Evolutionary conservation across 805 yeast genomes (phyloP), one percentile per base, ranked within the genome.

Genomic region (Candida hispaniensis): DNA sequence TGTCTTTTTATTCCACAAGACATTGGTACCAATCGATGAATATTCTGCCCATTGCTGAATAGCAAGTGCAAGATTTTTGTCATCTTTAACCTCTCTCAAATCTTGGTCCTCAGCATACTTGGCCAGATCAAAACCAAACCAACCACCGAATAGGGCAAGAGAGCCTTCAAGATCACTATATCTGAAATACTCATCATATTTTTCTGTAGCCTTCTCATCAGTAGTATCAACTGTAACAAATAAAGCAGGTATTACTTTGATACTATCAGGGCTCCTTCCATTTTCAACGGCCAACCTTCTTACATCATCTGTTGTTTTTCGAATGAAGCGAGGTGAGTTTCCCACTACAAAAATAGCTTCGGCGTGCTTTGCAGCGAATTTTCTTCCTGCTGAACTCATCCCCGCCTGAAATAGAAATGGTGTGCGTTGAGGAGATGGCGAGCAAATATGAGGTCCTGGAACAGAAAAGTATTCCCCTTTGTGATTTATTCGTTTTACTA

Each of bases 341-440:
- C 58, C 58, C n/a, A 58, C 51, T n/a, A 59, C 49, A 41, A 64
- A 64, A 4, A 62, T 57, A 9, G 55, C 58, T 43, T 64, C 69
- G 1, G 67, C 68, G 44, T 59, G 54, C 39, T 56, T 55, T 6
- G 69, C 65, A 3, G 65, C 69, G 39, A 61, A 52, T 10, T 60
- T 59, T 20, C 52, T 50, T 6, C 69, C 69, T 13, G 50, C 51
- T 7, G 56, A 46, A 6, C 69, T 64, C 14, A 63, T 49, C 4
- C 69, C 69, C 3, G 69, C 69, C 45, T 63, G 67, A 24, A 63
- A 51, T 22, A 64, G 45, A 7, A 64, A 59, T 2, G 69, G 69
- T 6, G 65, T 46, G 36, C 66, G 52, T 40, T 64, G 69, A 2
- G 64, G 65, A 7, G 66, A 51, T 2, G 69, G 68, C 18, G 58